Conservation (phyloP, 805 yeast species). For the Pichia membranifaciens region DNA sequence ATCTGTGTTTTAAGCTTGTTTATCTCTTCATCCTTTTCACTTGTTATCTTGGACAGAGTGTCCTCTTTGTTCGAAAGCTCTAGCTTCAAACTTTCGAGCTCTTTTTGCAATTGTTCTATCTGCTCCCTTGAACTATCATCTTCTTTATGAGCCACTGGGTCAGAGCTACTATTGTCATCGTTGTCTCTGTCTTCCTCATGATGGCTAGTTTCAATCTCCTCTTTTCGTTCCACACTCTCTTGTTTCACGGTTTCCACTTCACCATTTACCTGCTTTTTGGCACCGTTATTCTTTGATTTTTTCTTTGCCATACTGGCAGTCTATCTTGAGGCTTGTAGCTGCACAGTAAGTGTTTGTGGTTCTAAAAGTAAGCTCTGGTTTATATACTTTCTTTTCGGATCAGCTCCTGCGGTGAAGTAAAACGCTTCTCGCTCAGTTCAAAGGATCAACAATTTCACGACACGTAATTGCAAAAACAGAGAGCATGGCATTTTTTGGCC, state of each 20-base stretch:
- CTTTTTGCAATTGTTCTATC: conserved; percentile 6
- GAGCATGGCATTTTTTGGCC: too few relatives aligned
- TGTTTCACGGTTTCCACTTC: not conserved
- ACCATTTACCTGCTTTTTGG: not conserved
- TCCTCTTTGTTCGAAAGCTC: not conserved
- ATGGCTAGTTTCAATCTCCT: not conserved
- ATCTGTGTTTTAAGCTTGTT: not conserved
- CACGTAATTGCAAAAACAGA: not conserved
- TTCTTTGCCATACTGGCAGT: conserved; percentile 12
- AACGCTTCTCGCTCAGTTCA: not conserved
- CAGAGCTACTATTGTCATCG: not conserved
- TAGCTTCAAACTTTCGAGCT: not conserved
- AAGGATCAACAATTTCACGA: not conserved
- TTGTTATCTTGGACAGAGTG: not conserved
- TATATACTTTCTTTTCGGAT: too few relatives aligned
- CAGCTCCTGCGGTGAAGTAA: not conserved
- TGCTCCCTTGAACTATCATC: conserved; percentile 7
- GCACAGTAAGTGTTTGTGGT: too few relatives aligned
- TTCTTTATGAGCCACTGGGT: conserved; percentile 5
- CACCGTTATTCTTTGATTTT: conserved; percentile 6
- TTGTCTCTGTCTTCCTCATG: not conserved
- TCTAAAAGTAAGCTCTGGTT: too few relatives aligned
- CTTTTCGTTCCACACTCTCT: not conserved
- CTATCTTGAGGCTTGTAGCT: too few relatives aligned
- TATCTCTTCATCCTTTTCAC: not conserved